phyloP scores from a whole-genome alignment of 108 stramenopile species.

The Fistulifera pelliculosa region DNA sequence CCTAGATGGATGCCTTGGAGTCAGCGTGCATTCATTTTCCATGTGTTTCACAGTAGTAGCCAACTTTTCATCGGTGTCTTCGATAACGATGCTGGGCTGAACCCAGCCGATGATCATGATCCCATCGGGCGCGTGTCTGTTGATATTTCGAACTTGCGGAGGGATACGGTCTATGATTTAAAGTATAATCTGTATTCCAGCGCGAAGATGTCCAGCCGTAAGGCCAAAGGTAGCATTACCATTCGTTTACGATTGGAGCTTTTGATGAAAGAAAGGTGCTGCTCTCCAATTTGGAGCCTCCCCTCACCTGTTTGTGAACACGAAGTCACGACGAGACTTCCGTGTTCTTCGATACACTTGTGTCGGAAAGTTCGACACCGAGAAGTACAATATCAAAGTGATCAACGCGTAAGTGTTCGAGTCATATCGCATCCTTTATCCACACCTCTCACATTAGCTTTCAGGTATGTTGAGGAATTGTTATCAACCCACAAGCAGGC shows the following conservation, averaged over 20 bases:
- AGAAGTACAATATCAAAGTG: slow-evolving; percentile 48
- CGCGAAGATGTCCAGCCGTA: slow-evolving; percentile 18
- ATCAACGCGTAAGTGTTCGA: slow-evolving; percentile 34
- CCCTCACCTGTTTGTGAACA: slow-evolving; percentile 53
- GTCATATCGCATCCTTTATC: slow-evolving; percentile 5
- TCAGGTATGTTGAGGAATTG: slow-evolving; percentile 8
- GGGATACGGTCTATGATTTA: slow-evolving; percentile 47
- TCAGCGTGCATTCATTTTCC: slow-evolving; percentile 62
- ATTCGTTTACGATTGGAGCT: slow-evolving; percentile 50
- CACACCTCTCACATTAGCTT: not conserved
- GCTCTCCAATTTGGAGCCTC: slow-evolving; percentile 32
- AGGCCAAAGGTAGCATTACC: slow-evolving; percentile 25
- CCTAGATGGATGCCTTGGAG: slow-evolving; percentile 78
- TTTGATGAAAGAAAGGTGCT: slow-evolving; percentile 43
- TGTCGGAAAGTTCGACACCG: slow-evolving; percentile 10
- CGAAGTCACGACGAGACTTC: slow-evolving; percentile 46
- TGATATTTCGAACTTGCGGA: slow-evolving; percentile 53
- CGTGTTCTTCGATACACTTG: slow-evolving; percentile 14
- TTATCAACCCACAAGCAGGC: not conserved
- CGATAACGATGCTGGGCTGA: slow-evolving; percentile 50
- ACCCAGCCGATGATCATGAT: slow-evolving; percentile 45
- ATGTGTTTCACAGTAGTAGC: slow-evolving; percentile 58
- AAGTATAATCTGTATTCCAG: slow-evolving; percentile 47
- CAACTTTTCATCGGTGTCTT: slow-evolving; percentile 60
- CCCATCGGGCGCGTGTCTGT: slow-evolving; percentile 64